These are phyloP conservation scores for Trametes cinnabarina DNA, from an alignment of 768 basidiomycete species.

Conservation along the genomic window DNA sequence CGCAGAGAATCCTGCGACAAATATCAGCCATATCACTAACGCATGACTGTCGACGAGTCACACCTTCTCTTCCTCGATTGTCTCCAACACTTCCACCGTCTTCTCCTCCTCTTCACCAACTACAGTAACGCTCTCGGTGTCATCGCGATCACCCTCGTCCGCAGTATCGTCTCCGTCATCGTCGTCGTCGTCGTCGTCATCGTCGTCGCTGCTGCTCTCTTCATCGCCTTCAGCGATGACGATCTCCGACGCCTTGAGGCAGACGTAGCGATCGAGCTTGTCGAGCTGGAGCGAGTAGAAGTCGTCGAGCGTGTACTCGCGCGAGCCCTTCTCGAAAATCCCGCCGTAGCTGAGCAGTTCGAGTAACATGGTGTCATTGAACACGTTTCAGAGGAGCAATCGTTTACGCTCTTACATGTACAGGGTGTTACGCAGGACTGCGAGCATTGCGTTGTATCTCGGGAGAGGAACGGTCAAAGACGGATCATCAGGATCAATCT, in stretches of 20 bases:
- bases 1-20: conserved; percentile 38
- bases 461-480: conserved; percentile 54
- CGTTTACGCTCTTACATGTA: conserved; percentile 61
- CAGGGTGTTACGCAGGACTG: conserved; percentile 78
- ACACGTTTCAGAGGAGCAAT: background rate
- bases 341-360: conserved; percentile 68
- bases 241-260: conserved; percentile 66
- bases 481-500: conserved; percentile 63
- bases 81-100: conserved; percentile 27
- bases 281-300: conserved; percentile 80
- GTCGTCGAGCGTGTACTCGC: conserved; percentile 88
- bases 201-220: conserved; percentile 61
- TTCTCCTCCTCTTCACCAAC: conserved; percentile 23
- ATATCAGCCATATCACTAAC: background rate
- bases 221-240: conserved; percentile 61
- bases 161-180: conserved; percentile 50
- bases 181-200: conserved; percentile 56
- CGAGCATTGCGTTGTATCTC: conserved; percentile 87
- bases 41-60: background rate
- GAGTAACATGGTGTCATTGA: no score
- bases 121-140: conserved; percentile 26
- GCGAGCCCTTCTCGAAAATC: conserved; percentile 77
- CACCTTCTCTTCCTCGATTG: conserved; percentile 26
- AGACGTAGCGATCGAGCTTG: conserved; percentile 76
- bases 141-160: conserved; percentile 33